A percentile compares a stretch with the other conserved stretches of the same genome.
Evolutionary conservation across 2,329 filamentous ascomycete genomes (phyloP).

Genomic region (Pseudomassariella vexata): DNA sequence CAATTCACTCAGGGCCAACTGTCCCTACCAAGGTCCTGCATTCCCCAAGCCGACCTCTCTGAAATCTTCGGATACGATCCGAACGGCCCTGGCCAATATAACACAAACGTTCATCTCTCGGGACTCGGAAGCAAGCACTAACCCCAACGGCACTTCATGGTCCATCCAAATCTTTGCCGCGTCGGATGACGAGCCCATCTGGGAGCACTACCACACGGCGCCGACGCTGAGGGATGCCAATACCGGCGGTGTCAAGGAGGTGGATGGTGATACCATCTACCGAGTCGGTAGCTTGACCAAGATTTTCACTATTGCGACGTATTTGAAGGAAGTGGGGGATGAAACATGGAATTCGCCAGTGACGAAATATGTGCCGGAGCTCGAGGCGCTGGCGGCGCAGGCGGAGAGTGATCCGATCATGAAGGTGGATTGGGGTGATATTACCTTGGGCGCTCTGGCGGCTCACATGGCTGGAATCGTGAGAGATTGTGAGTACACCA

Average conservation of each 20-base stretch:
- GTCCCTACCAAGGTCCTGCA: conserved; percentile 26
- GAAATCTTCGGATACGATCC: conserved; percentile 19
- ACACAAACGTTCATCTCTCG: conserved; percentile 22
- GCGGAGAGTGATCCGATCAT: conserved; percentile 1
- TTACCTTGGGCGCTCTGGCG: conserved; percentile 4
- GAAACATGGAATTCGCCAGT: conserved; percentile 21
- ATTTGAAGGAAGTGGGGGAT: conserved; percentile 21
- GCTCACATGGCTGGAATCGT: conserved; percentile 4
- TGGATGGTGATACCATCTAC: conserved; percentile 22
- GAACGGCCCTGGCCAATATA: conserved; percentile 22
- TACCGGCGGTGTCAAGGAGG: conserved; percentile 13
- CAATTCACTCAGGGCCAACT: no score
- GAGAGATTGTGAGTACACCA: conserved; percentile 4
- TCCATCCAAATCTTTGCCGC: conserved; percentile 26
- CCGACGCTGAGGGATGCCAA: conserved; percentile 11
- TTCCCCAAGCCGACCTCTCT: conserved; percentile 26
- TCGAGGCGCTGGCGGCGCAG: conserved; percentile 8
- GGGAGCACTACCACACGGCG: conserved; percentile 23
- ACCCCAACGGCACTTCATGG: conserved; percentile 27
- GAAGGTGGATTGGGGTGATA: conserved; percentile 3
- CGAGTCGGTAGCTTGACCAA: conserved; percentile 24
- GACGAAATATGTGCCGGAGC: conserved; percentile 20
- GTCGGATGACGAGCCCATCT: conserved; percentile 17
- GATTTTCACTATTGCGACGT: conserved; percentile 25
- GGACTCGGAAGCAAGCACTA: conserved; percentile 16